phyloP scores from a whole-genome alignment of 805 yeast species.

The Starmerella scarabaei region DNA sequence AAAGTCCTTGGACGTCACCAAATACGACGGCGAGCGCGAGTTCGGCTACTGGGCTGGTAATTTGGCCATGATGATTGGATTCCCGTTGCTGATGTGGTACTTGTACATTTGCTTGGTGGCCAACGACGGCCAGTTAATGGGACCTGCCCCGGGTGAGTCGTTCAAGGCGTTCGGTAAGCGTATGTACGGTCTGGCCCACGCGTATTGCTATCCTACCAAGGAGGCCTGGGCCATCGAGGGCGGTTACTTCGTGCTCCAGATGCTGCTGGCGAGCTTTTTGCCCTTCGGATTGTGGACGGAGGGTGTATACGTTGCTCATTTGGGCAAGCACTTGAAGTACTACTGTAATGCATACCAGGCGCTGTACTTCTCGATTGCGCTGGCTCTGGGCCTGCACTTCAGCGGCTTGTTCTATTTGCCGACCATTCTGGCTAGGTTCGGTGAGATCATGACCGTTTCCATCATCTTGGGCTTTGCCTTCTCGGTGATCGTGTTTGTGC shows the following conservation, averaged over 20 bases:
- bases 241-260: constrained; percentile 56
- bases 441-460: constrained; percentile 86
- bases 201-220: constrained; percentile 33
- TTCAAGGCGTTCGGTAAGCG: constrained; percentile 34
- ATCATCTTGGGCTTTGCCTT: constrained; percentile 63
- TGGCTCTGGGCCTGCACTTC: constrained; percentile 52
- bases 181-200: constrained; percentile 33
- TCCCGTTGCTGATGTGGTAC: constrained; percentile 89
- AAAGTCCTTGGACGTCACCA: constrained; percentile 18
- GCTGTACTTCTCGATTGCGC: constrained; percentile 52
- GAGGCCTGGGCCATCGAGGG: constrained; percentile 61
- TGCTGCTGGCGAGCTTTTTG: constrained; percentile 58
- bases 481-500: constrained; percentile 56
- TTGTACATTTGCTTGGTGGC: constrained; percentile 87
- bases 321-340: constrained; percentile 74
- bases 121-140: constrained; percentile 60
- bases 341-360: constrained; percentile 86
- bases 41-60: constrained; percentile 93
- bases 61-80: constrained; percentile 78
- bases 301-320: constrained; percentile 83
- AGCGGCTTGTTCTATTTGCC: constrained; percentile 63
- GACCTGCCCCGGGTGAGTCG: constrained; percentile 46
- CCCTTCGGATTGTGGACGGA: constrained; percentile 86
- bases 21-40: constrained; percentile 33
- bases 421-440: constrained; percentile 67